phyloP scores from a whole-genome alignment of 306 rosid genomes.

The Vigna unguiculata region DNA sequence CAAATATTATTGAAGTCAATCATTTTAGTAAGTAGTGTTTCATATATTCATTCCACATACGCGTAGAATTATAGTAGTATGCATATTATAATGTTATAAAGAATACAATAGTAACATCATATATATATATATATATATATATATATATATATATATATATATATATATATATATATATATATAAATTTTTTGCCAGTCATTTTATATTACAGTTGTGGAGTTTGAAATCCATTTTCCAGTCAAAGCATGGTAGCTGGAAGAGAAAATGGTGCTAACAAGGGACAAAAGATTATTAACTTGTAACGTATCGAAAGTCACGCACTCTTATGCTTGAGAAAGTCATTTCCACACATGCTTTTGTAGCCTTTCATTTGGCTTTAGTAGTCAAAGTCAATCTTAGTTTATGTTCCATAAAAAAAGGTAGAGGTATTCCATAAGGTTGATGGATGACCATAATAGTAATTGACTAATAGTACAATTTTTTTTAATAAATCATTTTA shows the following conservation, averaged over 20 bases:
- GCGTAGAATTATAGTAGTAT: neutral
- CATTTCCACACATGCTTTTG: conserved; percentile 35
- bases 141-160: neutral
- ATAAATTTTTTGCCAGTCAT: neutral
- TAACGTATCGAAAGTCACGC: neutral
- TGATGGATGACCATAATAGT: neutral
- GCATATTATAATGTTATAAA: neutral
- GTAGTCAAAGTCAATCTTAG: conserved; percentile 34
- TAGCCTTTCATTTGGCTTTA: conserved; percentile 9
- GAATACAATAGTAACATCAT: neutral
- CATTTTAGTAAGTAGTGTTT: neutral
- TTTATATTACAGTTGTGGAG: neutral
- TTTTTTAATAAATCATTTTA: no score
- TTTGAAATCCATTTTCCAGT: conserved; percentile 30
- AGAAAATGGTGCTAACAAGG: neutral
- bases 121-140: neutral
- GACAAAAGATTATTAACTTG: neutral
- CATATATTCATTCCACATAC: neutral
- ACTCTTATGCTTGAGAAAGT: conserved; percentile 9
- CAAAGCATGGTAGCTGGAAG: conserved; percentile 37
- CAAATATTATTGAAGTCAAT: neutral
- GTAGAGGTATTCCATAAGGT: neutral
- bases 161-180: neutral
- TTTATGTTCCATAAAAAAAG: no score
- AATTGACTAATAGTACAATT: neutral